Evolutionary conservation across 495 filamentous ascomycete species (phyloP).

Genomic region (Podospora pseudopauciseta): DNA sequence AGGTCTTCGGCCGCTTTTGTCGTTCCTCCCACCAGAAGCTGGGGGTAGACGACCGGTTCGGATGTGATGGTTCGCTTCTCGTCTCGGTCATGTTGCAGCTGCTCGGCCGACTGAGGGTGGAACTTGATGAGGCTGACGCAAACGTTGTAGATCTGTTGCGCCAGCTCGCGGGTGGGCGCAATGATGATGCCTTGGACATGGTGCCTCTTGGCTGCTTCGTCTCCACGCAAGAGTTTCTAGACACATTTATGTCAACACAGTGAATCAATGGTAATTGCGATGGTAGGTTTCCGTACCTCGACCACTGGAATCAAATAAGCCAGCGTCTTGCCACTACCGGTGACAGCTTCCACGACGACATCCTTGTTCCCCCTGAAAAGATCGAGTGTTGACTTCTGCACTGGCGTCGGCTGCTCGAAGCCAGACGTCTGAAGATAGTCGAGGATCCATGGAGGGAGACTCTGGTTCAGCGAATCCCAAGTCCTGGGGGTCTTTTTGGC

Average conservation of each 20-base stretch:
- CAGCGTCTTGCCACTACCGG: conserved; percentile 91
- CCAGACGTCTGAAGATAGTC: conserved; percentile 81
- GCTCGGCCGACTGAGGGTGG: conserved; percentile 69
- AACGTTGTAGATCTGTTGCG: conserved; percentile 85
- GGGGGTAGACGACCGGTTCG: conserved; percentile 65
- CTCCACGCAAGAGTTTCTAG: conserved; percentile 61
- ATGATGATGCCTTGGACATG: conserved; percentile 88
- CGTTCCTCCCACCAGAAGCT: conserved; percentile 81
- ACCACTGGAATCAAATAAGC: conserved; percentile 87
- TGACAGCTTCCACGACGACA: conserved; percentile 96
- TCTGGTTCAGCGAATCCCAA: conserved; percentile 67
- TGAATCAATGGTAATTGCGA: neutral
- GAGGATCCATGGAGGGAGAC: conserved; percentile 84
- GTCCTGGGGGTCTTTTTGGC: conserved; percentile 52
- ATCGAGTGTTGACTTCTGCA: conserved; percentile 90
- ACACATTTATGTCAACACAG: neutral
- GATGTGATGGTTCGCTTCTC: conserved; percentile 52
- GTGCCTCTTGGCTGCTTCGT: conserved; percentile 76
- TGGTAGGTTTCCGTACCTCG: conserved; percentile 41
- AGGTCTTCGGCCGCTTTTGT: conserved; percentile 82
- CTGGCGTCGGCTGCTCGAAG: conserved; percentile 85
- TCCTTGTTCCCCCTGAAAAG: conserved; percentile 92
- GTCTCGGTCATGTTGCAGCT: conserved; percentile 47
- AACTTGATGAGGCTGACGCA: conserved; percentile 72
- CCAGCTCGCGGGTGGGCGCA: conserved; percentile 89